Evolutionary conservation across 257 asterid genomes (phyloP), one percentile per base, ranked within the genome.

Genomic region (Cruciata laevipes): DNA sequence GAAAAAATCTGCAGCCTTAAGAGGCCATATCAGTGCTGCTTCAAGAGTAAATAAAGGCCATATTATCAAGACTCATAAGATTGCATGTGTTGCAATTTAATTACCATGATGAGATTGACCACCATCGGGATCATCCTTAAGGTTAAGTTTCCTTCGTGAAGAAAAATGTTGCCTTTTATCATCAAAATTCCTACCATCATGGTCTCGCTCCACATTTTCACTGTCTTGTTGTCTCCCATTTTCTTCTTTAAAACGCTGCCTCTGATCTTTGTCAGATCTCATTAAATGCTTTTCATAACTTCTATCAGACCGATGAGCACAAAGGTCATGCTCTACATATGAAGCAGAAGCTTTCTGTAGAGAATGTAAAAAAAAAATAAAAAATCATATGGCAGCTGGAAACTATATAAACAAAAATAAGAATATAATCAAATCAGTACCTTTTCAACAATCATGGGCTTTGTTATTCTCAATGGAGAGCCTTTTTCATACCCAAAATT

Each of bases 91-190:
- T 27, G 61, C 69, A 78, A 61, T 77, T 70, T 71, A 69, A 78
- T 63, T 79, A 94, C 95, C 90, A 81, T 73, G 85, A 68, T 77
- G 83, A 74, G 79, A 80, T 72, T 83, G 89, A 71, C 79, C 90
- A 37, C 74, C 71, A 49, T 66, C 78, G 66, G 71, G 68, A 74
- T 81, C 92, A 71, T 83, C 86, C 30, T 75, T 72, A 37, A 60
- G 69, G 71, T 79, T 82, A 78, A 80, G 77, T 81, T 80, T 88
- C 74, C 84, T 78, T 67, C 75, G 76, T 58, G 70, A 81, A 59
- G 74, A 79, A 51, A 69, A 55, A 72, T 40, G 69, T 27, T 76
- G 77, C 57, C 58, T 42, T 18, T 74, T 63, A 30, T 76, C 74
- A 64, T 63, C 77, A 56, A 69, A 71, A 38, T 77, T 78, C 52